phyloP scores from a whole-genome alignment of 495 filamentous ascomycete genomes.

The Terfezia claveryi region DNA sequence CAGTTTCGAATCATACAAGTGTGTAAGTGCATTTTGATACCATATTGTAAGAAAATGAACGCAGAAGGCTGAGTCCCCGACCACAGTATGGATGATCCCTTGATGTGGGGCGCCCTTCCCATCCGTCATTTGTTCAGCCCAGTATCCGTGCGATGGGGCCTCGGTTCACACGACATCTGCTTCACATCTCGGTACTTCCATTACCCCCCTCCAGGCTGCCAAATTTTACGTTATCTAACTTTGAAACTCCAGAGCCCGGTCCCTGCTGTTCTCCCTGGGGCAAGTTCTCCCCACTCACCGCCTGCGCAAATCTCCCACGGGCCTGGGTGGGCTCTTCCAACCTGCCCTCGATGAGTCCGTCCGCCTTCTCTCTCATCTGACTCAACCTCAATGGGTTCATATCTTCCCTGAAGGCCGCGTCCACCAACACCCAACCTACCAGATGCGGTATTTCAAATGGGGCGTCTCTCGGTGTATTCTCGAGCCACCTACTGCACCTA shows the following conservation, averaged over 20 bases:
- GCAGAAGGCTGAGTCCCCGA: neutral
- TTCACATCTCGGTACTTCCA: conserved; percentile 43
- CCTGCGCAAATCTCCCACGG: conserved; percentile 42
- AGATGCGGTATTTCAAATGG: conserved; percentile 96
- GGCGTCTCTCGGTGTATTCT: conserved; percentile 74
- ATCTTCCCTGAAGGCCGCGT: conserved; percentile 90
- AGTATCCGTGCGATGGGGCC: conserved; percentile 57
- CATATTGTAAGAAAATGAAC: neutral
- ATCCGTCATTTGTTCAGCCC: conserved; percentile 43
- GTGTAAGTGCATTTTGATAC: conserved; percentile 44
- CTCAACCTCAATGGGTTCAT: conserved; percentile 46
- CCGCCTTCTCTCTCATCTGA: conserved; percentile 38
- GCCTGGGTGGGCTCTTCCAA: conserved; percentile 52
- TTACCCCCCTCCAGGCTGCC: neutral
- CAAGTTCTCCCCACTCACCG: conserved; percentile 83
- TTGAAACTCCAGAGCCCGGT: conserved; percentile 16
- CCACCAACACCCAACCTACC: conserved; percentile 58
- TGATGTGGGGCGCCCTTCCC: conserved; percentile 79
- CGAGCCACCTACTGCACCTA: conserved; percentile 60
- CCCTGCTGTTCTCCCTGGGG: conserved; percentile 58
- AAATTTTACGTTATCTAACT: neutral
- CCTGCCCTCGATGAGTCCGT: conserved; percentile 72
- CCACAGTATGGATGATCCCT: conserved; percentile 69
- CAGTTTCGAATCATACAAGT: conserved; percentile 87
- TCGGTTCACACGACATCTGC: conserved; percentile 86